phyloP scores from a whole-genome alignment of 306 rosid genomes.

The Trichosanthes truncata region DNA sequence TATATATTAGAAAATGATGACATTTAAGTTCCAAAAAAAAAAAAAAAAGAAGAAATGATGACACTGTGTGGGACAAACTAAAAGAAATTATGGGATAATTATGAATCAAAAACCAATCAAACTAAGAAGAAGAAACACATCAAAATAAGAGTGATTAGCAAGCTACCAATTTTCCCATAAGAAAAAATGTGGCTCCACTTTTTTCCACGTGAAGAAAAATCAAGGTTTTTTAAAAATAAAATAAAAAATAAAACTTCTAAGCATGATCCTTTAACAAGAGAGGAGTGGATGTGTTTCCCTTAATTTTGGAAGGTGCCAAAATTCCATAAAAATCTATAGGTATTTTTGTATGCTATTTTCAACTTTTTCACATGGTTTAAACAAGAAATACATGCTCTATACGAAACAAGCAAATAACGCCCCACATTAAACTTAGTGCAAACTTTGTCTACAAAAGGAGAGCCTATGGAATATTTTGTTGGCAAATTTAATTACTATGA shows the following conservation, averaged over 20 bases:
- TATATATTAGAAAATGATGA: neutral
- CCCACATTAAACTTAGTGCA: neutral
- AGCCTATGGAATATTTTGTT: neutral
- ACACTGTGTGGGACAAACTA: neutral
- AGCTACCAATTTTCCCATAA: neutral
- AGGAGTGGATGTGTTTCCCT: conserved; percentile 29
- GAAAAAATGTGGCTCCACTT: neutral
- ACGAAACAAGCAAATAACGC: conserved; percentile 1
- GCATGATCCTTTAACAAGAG: conserved; percentile 4
- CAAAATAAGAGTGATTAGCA: neutral
- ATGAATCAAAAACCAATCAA: neutral
- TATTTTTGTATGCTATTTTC: neutral
- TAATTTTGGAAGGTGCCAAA: conserved; percentile 40
- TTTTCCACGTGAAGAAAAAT: neutral
- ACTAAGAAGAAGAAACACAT: neutral
- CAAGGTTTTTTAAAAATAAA: neutral
- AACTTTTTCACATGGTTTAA: conserved; percentile 13
- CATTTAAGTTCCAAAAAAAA: neutral
- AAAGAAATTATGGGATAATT: neutral
- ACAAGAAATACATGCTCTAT: conserved; percentile 18
- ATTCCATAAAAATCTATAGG: neutral
- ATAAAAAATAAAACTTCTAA: neutral
- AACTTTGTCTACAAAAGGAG: neutral
- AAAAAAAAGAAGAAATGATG: neutral
- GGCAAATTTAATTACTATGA: neutral